Percentiles rank a stretch among this genome's conserved stretches.
Conservation (phyloP, 1,284 basidiomycete genomes). For the Takashimella tepidaria region DNA sequence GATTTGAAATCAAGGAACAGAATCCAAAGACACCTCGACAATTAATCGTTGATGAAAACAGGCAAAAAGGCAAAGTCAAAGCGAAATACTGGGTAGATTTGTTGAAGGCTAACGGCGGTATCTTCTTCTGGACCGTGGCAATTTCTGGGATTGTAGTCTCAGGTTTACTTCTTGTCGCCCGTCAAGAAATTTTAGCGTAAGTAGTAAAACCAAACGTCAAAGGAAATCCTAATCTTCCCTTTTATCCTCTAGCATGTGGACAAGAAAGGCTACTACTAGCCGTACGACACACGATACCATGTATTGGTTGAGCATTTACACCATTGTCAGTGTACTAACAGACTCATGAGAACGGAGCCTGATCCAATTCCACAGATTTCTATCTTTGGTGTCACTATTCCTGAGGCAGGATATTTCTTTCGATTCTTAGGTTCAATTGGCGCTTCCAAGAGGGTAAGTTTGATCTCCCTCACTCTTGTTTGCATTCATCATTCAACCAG, state of each 20-base stretch:
- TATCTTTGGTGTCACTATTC: neutral
- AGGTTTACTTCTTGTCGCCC: neutral
- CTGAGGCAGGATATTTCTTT: neutral
- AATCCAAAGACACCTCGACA: constrained; percentile 59
- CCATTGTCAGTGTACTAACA: neutral
- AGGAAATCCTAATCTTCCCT: too few species aligned
- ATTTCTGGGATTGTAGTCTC: constrained; percentile 52
- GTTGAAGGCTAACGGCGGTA: constrained; percentile 52
- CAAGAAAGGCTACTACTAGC: neutral
- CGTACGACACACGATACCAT: too few species aligned
- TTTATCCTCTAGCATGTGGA: neutral
- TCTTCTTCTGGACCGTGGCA: constrained; percentile 61
- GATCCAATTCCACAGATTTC: neutral
- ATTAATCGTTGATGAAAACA: constrained; percentile 77
- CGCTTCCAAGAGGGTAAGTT: neutral
- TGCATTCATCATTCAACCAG: neutral
- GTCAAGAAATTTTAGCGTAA: neutral
- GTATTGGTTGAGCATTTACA: neutral
- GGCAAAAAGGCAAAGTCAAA: constrained; percentile 68
- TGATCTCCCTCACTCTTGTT: neutral
- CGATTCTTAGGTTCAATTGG: neutral
- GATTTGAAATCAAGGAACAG: constrained; percentile 20
- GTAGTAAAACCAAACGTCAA: too few species aligned
- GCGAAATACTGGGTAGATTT: constrained; percentile 73
- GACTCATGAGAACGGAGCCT: too few species aligned